A percentile compares a stretch with the other conserved stretches of the same genome.
phyloP scores from a whole-genome alignment of 805 yeast species.

The Hanseniaspora guilliermondii region DNA sequence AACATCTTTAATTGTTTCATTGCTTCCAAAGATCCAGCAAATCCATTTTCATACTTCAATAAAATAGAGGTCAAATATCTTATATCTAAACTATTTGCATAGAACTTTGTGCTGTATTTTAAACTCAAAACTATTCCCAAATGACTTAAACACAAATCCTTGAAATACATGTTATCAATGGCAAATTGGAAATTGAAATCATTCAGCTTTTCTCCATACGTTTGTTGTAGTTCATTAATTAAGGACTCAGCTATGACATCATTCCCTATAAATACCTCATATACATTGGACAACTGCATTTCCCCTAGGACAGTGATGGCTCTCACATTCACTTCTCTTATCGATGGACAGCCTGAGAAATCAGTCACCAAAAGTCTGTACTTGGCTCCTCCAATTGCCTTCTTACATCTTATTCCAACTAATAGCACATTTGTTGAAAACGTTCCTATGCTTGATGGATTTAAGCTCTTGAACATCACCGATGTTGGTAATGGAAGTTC shows the following conservation, averaged over 20 bases:
- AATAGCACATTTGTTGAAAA: background rate
- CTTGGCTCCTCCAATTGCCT: background rate
- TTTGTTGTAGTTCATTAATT: background rate
- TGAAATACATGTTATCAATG: background rate
- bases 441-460: background rate
- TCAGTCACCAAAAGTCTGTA: conserved; percentile 6
- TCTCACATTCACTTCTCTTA: background rate
- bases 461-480: background rate
- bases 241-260: background rate
- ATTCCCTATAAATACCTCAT: background rate
- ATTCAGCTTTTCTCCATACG: background rate
- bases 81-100: background rate
- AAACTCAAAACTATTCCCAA: background rate
- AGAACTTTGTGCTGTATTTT: background rate
- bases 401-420: conserved; percentile 5
- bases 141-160: background rate
- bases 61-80: background rate
- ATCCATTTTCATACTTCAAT: background rate
- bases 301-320: background rate
- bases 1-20: background rate
- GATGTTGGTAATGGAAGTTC: background rate
- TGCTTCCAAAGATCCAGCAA: background rate
- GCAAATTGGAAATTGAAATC: background rate
- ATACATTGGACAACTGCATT: background rate
- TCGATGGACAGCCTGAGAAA: background rate